Evolutionary conservation across 2,329 filamentous ascomycete genomes (phyloP).

Genomic region (Penicillium sp.): DNA sequence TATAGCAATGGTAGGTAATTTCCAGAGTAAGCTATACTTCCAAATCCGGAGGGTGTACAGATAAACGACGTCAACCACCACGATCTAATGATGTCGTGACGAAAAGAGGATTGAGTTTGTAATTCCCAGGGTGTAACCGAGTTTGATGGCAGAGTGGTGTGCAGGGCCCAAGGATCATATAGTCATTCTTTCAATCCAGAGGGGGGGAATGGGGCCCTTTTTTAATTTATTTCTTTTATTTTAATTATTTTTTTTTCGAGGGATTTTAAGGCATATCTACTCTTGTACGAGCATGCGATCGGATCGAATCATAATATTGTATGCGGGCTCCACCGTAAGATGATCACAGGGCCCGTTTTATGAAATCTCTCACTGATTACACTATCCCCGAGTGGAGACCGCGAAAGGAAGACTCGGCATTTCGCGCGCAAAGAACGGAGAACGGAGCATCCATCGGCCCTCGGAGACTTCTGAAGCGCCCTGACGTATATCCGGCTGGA

Average conservation of each 20-base stretch:
- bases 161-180: constrained; percentile 10
- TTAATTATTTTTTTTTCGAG: constrained; percentile 2
- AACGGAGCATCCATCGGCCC: constrained; percentile 17
- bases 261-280: constrained; percentile 5
- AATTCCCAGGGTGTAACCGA: background rate
- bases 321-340: constrained; percentile 11
- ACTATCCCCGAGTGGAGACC: constrained; percentile 3
- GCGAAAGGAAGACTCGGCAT: constrained; percentile 17
- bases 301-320: constrained; percentile 17
- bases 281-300: constrained; percentile 3
- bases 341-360: constrained; percentile 15
- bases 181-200: constrained; percentile 6
- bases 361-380: constrained; percentile 9
- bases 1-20: background rate
- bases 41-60: constrained; percentile 14
- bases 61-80: constrained; percentile 27
- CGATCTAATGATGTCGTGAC: constrained; percentile 27
- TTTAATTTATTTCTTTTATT: constrained; percentile 4
- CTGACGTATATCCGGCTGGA: constrained; percentile 23
- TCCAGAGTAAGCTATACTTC: constrained; percentile 22
- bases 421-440: constrained; percentile 11
- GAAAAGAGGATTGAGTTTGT: constrained; percentile 11
- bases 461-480: constrained; percentile 14
- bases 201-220: constrained; percentile 11
- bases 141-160: constrained; percentile 1